A percentile compares a stretch with the other conserved stretches of the same genome.
Evolutionary conservation across 768 basidiomycete genomes (phyloP).

Genomic region (Plicaturopsis crispa): DNA sequence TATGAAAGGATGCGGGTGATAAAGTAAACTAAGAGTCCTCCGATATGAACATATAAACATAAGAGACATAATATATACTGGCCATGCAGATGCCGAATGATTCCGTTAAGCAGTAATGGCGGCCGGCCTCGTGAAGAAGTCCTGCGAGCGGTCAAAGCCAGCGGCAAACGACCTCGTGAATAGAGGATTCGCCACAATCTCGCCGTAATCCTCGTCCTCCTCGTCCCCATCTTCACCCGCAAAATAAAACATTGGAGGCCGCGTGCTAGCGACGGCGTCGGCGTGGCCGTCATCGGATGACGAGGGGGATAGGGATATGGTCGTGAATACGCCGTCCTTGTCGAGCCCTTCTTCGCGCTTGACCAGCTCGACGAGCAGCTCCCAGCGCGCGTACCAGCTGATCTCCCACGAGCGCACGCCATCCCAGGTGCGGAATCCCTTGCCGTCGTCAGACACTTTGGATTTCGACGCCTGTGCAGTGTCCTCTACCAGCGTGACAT

Average conservation of each 20-base stretch:
- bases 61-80: too few relatives aligned
- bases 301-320: background rate
- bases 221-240: conserved; percentile 14
- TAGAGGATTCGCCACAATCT: conserved; percentile 8
- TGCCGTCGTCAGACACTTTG: conserved; percentile 4
- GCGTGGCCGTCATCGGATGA: conserved; percentile 1
- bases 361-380: conserved; percentile 38
- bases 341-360: conserved; percentile 18
- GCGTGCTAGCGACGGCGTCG: background rate
- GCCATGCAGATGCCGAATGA: too few relatives aligned
- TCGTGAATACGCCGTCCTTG: conserved; percentile 5
- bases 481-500: conserved; percentile 18
- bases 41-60: too few relatives aligned
- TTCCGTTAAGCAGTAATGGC: too few relatives aligned
- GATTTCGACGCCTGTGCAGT: too few relatives aligned
- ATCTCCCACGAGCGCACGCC: conserved; percentile 29
- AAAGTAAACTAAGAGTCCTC: too few relatives aligned
- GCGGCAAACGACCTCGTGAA: conserved; percentile 15
- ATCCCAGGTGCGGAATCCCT: background rate
- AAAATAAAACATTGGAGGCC: conserved; percentile 13
- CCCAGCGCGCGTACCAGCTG: conserved; percentile 49
- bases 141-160: conserved; percentile 17
- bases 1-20: too few relatives aligned
- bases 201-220: conserved; percentile 19
- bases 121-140: conserved; percentile 17